A percentile compares a stretch with the other conserved stretches of the same genome.
Evolutionary conservation across 495 filamentous ascomycete species (phyloP).

Genomic region (Penicillium odoratum): DNA sequence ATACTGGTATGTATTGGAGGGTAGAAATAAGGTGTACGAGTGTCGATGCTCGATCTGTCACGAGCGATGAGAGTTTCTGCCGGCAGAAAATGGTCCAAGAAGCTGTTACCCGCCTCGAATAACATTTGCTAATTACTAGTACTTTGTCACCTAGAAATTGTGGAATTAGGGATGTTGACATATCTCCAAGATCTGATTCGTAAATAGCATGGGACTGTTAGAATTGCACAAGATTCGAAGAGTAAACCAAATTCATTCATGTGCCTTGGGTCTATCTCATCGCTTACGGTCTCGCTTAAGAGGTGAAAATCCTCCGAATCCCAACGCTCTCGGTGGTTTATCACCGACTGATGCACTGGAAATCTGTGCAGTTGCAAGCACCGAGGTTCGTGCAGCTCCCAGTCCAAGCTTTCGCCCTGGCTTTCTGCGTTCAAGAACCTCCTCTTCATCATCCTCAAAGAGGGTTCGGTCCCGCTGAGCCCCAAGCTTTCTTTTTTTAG

Average conservation of each 20-base stretch:
- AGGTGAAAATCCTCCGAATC: slow-evolving; percentile 65
- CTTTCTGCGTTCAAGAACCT: slow-evolving; percentile 28
- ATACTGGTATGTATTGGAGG: slow-evolving; percentile 2
- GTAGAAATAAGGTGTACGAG: background rate
- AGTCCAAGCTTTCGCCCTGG: slow-evolving; percentile 32
- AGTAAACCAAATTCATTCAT: background rate
- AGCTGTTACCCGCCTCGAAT: no score
- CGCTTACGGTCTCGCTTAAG: slow-evolving; percentile 75
- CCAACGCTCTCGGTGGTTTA: slow-evolving; percentile 17
- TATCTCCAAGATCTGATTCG: background rate
- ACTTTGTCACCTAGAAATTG: no score
- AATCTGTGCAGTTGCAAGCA: slow-evolving; percentile 19
- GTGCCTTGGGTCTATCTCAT: background rate
- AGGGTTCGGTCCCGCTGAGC: slow-evolving; percentile 61
- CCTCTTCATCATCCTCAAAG: slow-evolving; percentile 70
- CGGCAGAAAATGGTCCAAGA: background rate
- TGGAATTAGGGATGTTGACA: no score
- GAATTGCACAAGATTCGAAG: background rate
- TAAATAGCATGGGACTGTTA: background rate
- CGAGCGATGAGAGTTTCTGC: background rate
- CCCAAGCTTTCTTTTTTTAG: slow-evolving; percentile 76
- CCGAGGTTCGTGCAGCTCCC: slow-evolving; percentile 22
- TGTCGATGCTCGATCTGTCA: background rate
- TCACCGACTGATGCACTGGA: slow-evolving; percentile 18
- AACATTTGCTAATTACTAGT: background rate